Evolutionary conservation across 2,329 filamentous ascomycete genomes (phyloP).

Genomic region (Fusarium sp.): DNA sequence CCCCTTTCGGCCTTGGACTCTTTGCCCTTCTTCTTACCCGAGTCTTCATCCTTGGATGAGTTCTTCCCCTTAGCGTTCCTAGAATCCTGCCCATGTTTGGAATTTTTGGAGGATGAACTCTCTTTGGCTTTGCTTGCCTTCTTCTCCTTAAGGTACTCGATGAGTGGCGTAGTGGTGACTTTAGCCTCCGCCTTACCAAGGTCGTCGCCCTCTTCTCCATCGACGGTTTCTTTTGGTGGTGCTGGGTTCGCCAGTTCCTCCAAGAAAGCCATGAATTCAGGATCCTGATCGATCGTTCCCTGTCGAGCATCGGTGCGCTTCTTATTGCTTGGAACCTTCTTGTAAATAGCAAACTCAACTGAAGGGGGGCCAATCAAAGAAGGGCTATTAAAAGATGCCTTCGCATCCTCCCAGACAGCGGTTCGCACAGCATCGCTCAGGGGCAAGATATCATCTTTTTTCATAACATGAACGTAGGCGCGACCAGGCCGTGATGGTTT

Average conservation of each 20-base stretch:
- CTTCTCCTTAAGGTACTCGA: conserved; percentile 91
- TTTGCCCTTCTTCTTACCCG: conserved; percentile 71
- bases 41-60: conserved; percentile 57
- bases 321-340: conserved; percentile 80
- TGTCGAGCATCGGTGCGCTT: conserved; percentile 84
- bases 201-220: conserved; percentile 57
- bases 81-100: conserved; percentile 68
- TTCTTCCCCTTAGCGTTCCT: conserved; percentile 61
- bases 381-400: conserved; percentile 76
- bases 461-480: conserved; percentile 85
- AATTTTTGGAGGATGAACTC: conserved; percentile 51
- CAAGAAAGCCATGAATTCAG: conserved; percentile 94
- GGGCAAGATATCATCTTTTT: conserved; percentile 71
- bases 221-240: conserved; percentile 55
- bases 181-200: conserved; percentile 64
- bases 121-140: conserved; percentile 80
- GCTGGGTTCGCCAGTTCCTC: conserved; percentile 82
- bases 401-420: conserved; percentile 82
- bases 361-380: conserved; percentile 81
- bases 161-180: conserved; percentile 84
- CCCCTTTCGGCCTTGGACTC: conserved; percentile 66
- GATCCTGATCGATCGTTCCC: conserved; percentile 95
- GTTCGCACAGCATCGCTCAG: conserved; percentile 77
- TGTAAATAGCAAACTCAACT: conserved; percentile 85
- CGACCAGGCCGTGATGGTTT: conserved; percentile 85